These are phyloP conservation scores for Pugionium dolabratum DNA, from an alignment of 345 rosid genomes.

Conservation along the genomic window DNA sequence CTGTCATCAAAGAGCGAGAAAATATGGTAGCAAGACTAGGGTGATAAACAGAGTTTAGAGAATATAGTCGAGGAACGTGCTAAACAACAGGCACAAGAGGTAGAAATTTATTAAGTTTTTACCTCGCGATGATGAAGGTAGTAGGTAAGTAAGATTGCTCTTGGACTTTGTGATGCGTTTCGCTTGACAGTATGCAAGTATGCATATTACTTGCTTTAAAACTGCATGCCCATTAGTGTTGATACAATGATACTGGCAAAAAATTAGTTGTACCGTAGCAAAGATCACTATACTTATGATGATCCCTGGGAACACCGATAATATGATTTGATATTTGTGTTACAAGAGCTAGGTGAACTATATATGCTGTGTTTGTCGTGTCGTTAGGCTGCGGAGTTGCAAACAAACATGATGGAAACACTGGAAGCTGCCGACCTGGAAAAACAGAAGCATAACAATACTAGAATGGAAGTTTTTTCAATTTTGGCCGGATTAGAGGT, in stretches of 20 bases:
- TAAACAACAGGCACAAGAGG: slow-evolving; percentile 94
- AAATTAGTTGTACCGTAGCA: neutral
- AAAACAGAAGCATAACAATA: slow-evolving; percentile 90
- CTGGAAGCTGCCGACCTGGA: slow-evolving; percentile 91
- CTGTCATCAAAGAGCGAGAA: slow-evolving; percentile 77
- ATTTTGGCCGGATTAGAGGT: slow-evolving; percentile 91
- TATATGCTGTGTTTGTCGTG: slow-evolving; percentile 30
- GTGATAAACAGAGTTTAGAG: slow-evolving; percentile 93
- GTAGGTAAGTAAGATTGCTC: slow-evolving; percentile 7
- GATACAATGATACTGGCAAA: slow-evolving; percentile 6
- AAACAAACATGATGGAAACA: slow-evolving; percentile 87
- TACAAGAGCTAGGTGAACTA: slow-evolving; percentile 14
- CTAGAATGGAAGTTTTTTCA: slow-evolving; percentile 88
- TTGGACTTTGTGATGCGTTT: slow-evolving; percentile 17
- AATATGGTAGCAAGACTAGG: slow-evolving; percentile 86
- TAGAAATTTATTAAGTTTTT: slow-evolving; percentile 30
- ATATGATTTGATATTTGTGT: slow-evolving; percentile 15
- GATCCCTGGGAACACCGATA: slow-evolving; percentile 10
- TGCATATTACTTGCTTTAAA: neutral
- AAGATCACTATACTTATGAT: slow-evolving; percentile 16
- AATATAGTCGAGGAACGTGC: slow-evolving; percentile 91
- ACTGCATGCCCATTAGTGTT: slow-evolving; percentile 15
- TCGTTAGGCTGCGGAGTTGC: slow-evolving; percentile 84
- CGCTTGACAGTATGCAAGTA: neutral
- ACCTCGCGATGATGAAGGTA: neutral